Conservation (phyloP, 768 basidiomycete genomes). For the Rhodotorula graminis region DNA sequence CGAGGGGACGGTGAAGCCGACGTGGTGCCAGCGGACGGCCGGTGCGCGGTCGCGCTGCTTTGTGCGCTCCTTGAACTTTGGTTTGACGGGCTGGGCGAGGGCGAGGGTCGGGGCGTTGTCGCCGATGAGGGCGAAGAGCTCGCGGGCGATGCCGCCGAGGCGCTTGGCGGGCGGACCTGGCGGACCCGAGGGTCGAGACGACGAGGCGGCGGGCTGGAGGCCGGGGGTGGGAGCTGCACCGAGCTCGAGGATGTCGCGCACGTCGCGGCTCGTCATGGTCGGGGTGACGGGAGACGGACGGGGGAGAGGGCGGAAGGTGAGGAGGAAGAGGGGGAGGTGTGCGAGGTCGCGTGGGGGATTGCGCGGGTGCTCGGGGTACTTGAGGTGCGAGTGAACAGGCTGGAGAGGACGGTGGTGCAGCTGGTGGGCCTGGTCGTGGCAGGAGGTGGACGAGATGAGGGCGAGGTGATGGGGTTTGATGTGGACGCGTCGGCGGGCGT, state of each 20-base stretch:
- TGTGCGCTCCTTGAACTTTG: slow-evolving; percentile 78
- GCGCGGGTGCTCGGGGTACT: too few relatives aligned
- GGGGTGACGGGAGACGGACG: not conserved
- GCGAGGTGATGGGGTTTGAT: too few relatives aligned
- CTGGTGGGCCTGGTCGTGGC: too few relatives aligned
- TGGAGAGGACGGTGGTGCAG: too few relatives aligned
- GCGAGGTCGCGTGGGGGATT: not conserved
- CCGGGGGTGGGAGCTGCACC: slow-evolving; percentile 47
- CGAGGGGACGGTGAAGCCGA: slow-evolving; percentile 32
- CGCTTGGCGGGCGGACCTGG: slow-evolving; percentile 49
- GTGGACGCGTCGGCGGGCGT: too few relatives aligned
- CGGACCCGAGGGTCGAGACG: slow-evolving; percentile 43
- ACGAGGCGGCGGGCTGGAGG: slow-evolving; percentile 47
- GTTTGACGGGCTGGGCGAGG: slow-evolving; percentile 63
- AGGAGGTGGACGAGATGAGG: too few relatives aligned
- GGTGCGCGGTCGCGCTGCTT: slow-evolving; percentile 50
- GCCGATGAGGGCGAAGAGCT: slow-evolving; percentile 92
- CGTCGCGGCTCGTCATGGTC: slow-evolving; percentile 56
- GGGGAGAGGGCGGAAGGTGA: not conserved
- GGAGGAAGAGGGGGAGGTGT: not conserved
- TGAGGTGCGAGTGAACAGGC: too few relatives aligned
- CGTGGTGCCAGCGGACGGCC: slow-evolving; percentile 15
- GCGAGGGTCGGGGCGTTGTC: slow-evolving; percentile 80
- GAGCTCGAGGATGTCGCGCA: slow-evolving; percentile 75
- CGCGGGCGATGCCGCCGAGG: slow-evolving; percentile 78